A percentile compares a stretch with the other conserved stretches of the same genome.
These are phyloP conservation scores for Candida cerambycidarum DNA, from an alignment of 805 yeast species.

Conservation along the genomic window DNA sequence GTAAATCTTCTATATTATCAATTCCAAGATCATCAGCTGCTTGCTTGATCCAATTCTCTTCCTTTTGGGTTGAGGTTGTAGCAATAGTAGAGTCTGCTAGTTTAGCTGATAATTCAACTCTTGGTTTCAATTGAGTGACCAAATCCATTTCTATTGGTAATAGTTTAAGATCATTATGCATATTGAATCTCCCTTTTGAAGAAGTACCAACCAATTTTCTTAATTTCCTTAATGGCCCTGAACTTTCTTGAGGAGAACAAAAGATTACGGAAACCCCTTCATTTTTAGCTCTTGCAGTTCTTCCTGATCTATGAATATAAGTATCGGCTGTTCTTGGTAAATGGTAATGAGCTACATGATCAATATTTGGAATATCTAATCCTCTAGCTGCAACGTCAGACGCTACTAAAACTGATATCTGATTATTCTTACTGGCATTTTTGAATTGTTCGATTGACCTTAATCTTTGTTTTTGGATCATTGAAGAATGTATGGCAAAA, in stretches of 20 bases:
- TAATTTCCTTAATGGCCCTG: conserved; percentile 81
- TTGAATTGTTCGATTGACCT: conserved; percentile 81
- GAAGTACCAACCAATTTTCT: conserved; percentile 52
- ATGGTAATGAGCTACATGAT: conserved; percentile 95
- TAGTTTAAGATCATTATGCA: conserved; percentile 55
- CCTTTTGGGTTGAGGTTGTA: conserved; percentile 59
- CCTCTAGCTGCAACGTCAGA: conserved; percentile 99
- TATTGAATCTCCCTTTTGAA: conserved; percentile 26
- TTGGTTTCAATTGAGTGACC: conserved; percentile 64
- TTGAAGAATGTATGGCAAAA: conserved; percentile 84
- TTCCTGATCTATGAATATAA: conserved; percentile 93
- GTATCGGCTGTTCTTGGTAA: conserved; percentile 92
- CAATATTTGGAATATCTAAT: conserved; percentile 83
- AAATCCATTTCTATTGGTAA: conserved; percentile 78
- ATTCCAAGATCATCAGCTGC: conserved; percentile 94
- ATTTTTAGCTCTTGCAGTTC: conserved; percentile 95
- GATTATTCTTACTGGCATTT: conserved; percentile 45
- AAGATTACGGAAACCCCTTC: conserved; percentile 95
- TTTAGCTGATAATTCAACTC: conserved; percentile 68
- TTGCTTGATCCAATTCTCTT: conserved; percentile 76
- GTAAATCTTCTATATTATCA: conserved; percentile 66
- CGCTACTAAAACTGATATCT: conserved; percentile 74
- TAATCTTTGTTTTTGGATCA: conserved; percentile 92
- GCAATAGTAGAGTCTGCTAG: conserved; percentile 73
- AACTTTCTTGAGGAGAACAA: conserved; percentile 90